Evolutionary conservation across 495 filamentous ascomycete species (phyloP).

Genomic region (Hyaloscypha variabilis): DNA sequence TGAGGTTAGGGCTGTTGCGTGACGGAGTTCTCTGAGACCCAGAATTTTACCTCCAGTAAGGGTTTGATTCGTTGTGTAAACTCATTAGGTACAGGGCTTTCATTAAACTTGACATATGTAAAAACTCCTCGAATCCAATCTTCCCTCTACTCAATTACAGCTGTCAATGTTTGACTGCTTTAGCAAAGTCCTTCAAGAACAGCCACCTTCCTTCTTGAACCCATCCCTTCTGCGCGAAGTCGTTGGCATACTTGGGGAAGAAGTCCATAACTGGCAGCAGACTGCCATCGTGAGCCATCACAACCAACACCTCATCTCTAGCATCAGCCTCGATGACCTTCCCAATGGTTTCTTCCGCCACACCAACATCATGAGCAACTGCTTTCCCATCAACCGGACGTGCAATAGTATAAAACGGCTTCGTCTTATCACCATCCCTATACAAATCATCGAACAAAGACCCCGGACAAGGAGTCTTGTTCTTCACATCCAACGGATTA

Average conservation of each 20-base stretch:
- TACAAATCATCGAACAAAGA: conserved; percentile 26
- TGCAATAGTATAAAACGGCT: conserved; percentile 42
- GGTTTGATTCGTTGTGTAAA: no score
- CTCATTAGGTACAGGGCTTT: no score
- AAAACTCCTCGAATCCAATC: no score
- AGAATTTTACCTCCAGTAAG: no score
- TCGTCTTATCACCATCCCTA: conserved; percentile 34
- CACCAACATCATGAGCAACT: conserved; percentile 31
- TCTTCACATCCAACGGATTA: conserved; percentile 32
- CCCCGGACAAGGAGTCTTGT: conserved; percentile 27
- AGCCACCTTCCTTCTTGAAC: conserved; percentile 50
- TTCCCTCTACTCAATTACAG: neutral
- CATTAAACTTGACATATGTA: no score
- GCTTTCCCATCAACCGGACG: conserved; percentile 24
- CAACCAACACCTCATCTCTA: conserved; percentile 48
- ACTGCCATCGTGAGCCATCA: conserved; percentile 52
- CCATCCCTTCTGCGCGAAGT: conserved; percentile 54
- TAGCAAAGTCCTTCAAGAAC: conserved; percentile 58
- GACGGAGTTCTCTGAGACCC: neutral
- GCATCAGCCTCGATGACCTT: conserved; percentile 50
- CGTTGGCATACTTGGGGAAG: conserved; percentile 52
- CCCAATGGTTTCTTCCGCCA: conserved; percentile 39
- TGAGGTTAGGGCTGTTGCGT: neutral
- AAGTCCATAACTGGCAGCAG: conserved; percentile 43
- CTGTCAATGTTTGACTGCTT: conserved; percentile 33